Evolutionary conservation across 139 green algal species (phyloP), one percentile per base, ranked within the genome.

Genomic region (Micromonas pusilla): DNA sequence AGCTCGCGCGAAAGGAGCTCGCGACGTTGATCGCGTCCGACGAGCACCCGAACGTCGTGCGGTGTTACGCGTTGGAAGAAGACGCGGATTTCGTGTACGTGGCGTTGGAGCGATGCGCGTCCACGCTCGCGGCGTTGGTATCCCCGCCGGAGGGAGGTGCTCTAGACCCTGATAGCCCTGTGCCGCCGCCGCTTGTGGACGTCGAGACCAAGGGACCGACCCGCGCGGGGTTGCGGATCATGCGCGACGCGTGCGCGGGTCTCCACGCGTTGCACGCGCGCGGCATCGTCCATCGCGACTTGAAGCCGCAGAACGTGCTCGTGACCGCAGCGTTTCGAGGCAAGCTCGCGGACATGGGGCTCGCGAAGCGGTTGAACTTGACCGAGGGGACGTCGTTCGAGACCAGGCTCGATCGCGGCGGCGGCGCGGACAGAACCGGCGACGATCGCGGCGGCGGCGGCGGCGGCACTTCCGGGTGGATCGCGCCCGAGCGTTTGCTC

Each of bases 321-420:
- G 83, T 99, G 36, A 97, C 91, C 0, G 86, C 86, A 13, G 36
- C 39, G 0, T 64, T 83, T 34, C 75, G 80, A 2, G 94, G 89
- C 66, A 99, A 99, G 88, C 82, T 99, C 30, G 93, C 86, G 0
- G 95, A 99, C 86, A 99, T 99, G 95, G 95, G 95, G 1, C 88
- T 99, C 30, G 89, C 86, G 87, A 95, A 94, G 81, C 89, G 89
- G 62, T 85, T 99, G 37, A 81, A 90, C 28, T 31, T 70, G 16
- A 21, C 23, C 32, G 54, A 70, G 2, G 72, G 72, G 21, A 21
- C 30, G 63, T 89, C 82, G 57, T 97, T 97, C 54, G 89, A 93
- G 75, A 92, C 80, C 64, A 78, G 88, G 30, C 89, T 87, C 9
- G 84, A 86, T 71, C 30, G 54, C 1, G 57, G 52, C 1, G 25